Evolutionary conservation across 164 flowering plant genomes (phyloP).

Genomic region (Euptelea pleiosperma): DNA sequence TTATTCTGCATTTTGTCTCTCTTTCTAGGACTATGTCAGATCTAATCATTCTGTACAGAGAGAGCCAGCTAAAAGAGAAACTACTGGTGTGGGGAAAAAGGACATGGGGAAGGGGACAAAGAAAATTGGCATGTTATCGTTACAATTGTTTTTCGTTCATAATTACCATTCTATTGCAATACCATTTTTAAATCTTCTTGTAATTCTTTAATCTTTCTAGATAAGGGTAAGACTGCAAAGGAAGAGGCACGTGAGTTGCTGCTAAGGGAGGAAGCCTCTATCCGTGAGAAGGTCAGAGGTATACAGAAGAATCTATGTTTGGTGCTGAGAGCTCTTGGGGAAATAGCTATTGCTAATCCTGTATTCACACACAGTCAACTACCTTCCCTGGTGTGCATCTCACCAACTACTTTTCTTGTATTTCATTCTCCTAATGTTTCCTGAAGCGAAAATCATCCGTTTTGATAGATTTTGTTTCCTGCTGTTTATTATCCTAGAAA

Average conservation of each 20-base stretch:
- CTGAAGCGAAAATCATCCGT: not conserved
- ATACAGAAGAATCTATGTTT: slow-evolving; percentile 67
- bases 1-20: slow-evolving; percentile 8
- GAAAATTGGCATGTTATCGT: slow-evolving; percentile 56
- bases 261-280: slow-evolving; percentile 73
- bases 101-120: slow-evolving; percentile 65
- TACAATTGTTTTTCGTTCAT: not conserved
- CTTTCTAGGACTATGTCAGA: slow-evolving; percentile 44
- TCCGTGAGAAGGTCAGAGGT: slow-evolving; percentile 62
- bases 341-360: slow-evolving; percentile 82
- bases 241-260: slow-evolving; percentile 89
- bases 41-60: slow-evolving; percentile 50
- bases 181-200: not conserved
- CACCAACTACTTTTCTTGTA: slow-evolving; percentile 1
- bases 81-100: slow-evolving; percentile 50
- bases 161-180: not conserved
- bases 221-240: slow-evolving; percentile 82
- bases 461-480: too few species aligned
- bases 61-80: slow-evolving; percentile 51
- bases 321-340: slow-evolving; percentile 80
- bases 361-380: slow-evolving; percentile 89
- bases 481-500: too few species aligned
- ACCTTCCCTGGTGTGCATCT: slow-evolving; percentile 71
- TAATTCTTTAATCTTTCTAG: slow-evolving; percentile 31
- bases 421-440: not conserved